Percentiles rank a stretch among this genome's conserved stretches.
Evolutionary conservation across 345 rosid species (phyloP).

Genomic region (Eucalyptus melliodora): DNA sequence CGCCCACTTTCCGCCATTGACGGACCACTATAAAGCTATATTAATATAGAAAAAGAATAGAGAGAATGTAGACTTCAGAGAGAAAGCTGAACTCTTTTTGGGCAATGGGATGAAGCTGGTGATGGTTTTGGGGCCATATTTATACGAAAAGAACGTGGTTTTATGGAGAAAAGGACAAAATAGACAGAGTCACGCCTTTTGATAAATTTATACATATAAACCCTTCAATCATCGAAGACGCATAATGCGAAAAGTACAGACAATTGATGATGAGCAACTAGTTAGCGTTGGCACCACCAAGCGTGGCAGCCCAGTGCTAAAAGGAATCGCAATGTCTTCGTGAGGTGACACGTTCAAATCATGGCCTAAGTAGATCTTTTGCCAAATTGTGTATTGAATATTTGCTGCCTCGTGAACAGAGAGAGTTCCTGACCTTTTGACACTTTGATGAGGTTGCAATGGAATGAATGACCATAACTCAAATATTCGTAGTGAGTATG

Average conservation of each 20-base stretch:
- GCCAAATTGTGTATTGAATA: neutral
- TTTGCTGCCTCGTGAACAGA: neutral
- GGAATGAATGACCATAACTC: neutral
- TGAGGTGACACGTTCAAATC: neutral
- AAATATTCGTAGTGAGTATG: too few relatives aligned
- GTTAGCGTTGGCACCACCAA: neutral
- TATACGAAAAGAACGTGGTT: neutral
- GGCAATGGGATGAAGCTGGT: neutral
- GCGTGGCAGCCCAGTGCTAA: neutral
- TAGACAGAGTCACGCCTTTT: neutral
- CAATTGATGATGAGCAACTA: neutral
- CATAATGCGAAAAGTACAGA: neutral
- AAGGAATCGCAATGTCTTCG: neutral
- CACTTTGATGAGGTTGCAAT: neutral
- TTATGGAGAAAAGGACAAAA: neutral
- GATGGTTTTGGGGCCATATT: neutral
- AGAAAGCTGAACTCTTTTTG: neutral
- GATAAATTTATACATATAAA: neutral
- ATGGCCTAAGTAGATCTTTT: neutral
- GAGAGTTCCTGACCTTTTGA: neutral
- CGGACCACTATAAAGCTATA: neutral
- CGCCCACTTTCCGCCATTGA: slow-evolving; percentile 1
- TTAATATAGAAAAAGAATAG: neutral
- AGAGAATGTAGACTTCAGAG: neutral
- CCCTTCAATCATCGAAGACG: neutral